A percentile compares a stretch with the other conserved stretches of the same genome.
Conservation (phyloP, 441 rosid genomes). For the Populus hybrid region DNA sequence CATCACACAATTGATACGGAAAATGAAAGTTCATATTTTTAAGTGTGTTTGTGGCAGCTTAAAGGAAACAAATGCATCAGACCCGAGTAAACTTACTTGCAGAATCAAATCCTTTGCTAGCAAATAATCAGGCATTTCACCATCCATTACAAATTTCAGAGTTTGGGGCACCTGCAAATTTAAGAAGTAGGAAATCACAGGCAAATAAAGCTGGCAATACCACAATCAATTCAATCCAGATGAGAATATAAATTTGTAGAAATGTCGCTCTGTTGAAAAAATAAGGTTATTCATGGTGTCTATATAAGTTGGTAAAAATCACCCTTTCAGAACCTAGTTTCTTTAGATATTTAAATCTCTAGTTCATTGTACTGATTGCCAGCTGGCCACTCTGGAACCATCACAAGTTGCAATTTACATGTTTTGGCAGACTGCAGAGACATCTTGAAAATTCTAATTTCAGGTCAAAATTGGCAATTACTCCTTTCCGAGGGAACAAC, state of each 20-base stretch:
- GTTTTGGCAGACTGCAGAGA: not conserved
- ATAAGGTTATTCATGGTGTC: not conserved
- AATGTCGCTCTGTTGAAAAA: not conserved
- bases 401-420: not conserved
- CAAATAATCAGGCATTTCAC: slow-evolving; percentile 89
- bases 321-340: not conserved
- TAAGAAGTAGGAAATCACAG: not conserved
- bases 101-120: slow-evolving; percentile 96
- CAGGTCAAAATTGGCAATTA: not conserved
- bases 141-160: slow-evolving; percentile 90
- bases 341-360: not conserved
- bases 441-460: not conserved
- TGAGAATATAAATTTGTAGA: not conserved
- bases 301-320: not conserved
- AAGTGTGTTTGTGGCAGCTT: not conserved
- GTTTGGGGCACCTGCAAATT: slow-evolving; percentile 82
- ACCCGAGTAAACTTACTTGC: slow-evolving; percentile 54
- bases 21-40: not conserved
- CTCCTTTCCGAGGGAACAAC: not conserved
- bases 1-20: not conserved
- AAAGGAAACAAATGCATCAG: slow-evolving; percentile 2
- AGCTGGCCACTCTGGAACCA: not conserved
- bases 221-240: not conserved
- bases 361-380: not conserved
- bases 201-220: not conserved